These are phyloP conservation scores for Fusarium sp. DNA, from an alignment of 2,329 filamentous ascomycete genomes.

Conservation along the genomic window DNA sequence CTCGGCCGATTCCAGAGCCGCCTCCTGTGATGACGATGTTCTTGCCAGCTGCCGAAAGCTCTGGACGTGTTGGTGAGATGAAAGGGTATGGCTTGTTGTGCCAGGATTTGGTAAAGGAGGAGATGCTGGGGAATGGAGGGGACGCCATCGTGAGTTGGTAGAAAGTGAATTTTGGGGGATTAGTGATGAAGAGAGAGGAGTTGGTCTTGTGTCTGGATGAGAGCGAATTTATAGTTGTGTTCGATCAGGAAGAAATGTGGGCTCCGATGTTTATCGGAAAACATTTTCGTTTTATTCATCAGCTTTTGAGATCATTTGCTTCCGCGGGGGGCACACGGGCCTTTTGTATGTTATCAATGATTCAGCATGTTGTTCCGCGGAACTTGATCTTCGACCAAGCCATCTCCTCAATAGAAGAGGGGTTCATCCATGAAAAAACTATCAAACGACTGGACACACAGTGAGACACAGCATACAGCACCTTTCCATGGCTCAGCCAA, in stretches of 20 bases:
- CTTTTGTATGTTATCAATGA: not conserved
- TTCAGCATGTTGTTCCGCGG: not conserved
- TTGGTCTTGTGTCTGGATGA: too few species aligned
- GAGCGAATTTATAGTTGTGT: not conserved
- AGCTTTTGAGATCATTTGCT: rapidly evolving
- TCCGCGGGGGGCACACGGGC: not conserved
- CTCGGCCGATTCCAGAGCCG: constrained; percentile 72
- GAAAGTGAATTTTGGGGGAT: not conserved
- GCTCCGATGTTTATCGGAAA: too few species aligned
- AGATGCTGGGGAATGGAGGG: not conserved
- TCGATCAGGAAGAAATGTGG: too few species aligned
- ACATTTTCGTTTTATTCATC: not conserved
- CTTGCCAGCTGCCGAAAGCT: constrained; percentile 52
- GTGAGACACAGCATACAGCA: too few species aligned
- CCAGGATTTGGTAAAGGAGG: constrained; percentile 41
- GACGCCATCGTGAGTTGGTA: not conserved
- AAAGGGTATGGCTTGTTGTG: constrained; percentile 46
- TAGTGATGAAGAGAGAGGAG: not conserved
- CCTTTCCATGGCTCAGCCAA: too few species aligned
- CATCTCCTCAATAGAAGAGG: too few species aligned
- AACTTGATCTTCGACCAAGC: too few species aligned
- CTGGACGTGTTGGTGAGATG: constrained; percentile 50
- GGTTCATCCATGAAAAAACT: too few species aligned
- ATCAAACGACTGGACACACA: too few species aligned
- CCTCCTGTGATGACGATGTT: constrained; percentile 75